phyloP scores from a whole-genome alignment of 495 filamentous ascomycete species.

The Talaromyces thailandensis region DNA sequence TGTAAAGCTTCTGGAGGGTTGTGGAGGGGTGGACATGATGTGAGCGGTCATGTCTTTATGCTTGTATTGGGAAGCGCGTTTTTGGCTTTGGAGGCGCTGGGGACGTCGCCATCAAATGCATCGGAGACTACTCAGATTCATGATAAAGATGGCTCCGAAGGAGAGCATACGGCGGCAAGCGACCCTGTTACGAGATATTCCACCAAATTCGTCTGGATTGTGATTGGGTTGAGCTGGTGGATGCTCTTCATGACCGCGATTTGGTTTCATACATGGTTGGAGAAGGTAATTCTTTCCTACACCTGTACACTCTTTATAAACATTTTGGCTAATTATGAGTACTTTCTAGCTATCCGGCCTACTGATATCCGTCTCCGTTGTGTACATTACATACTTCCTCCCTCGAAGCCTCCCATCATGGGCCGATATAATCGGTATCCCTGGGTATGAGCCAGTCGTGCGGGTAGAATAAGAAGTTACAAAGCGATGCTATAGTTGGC shows the following conservation, averaged over 20 bases:
- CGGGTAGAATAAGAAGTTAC: not conserved
- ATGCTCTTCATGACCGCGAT: conserved; percentile 97
- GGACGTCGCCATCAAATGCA: conserved; percentile 26
- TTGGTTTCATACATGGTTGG: conserved; percentile 97
- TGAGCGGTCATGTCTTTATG: conserved; percentile 91
- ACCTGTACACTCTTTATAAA: not conserved
- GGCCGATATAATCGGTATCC: conserved; percentile 62
- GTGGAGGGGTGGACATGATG: conserved; percentile 88
- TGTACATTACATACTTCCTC: conserved; percentile 70
- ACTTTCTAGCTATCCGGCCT: conserved; percentile 58
- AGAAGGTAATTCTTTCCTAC: conserved; percentile 57
- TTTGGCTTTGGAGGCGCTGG: conserved; percentile 69
- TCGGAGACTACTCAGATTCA: conserved; percentile 9
- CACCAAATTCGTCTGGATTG: conserved; percentile 39
- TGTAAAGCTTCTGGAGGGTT: conserved; percentile 73
- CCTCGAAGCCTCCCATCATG: conserved; percentile 56
- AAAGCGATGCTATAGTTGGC: not conserved
- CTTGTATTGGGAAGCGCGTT: conserved; percentile 73
- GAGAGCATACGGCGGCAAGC: conserved; percentile 45
- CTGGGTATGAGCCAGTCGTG: conserved; percentile 33
- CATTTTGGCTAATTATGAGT: conserved; percentile 15
- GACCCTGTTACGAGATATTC: conserved; percentile 35
- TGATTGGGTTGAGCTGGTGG: conserved; percentile 63
- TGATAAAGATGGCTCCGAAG: conserved; percentile 41
- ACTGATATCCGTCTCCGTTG: conserved; percentile 52